Evolutionary conservation across 768 basidiomycete genomes (phyloP), one percentile per base, ranked within the genome.

Genomic region (Boletus subcaerulescens): DNA sequence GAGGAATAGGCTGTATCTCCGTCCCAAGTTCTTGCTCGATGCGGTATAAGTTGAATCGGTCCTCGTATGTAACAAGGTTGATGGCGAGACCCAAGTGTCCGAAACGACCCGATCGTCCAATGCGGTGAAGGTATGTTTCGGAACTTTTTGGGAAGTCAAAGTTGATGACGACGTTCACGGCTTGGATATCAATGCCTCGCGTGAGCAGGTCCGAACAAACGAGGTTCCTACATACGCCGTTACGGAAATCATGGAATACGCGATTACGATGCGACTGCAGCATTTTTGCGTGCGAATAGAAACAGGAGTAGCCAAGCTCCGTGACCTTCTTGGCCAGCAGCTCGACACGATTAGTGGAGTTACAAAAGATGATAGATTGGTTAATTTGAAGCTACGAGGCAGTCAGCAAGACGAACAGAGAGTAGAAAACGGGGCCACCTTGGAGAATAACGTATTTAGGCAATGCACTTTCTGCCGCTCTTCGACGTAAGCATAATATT

Each of bases 241-340:
- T 93, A 60, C 97, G 87, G 86, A 99, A 99, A 75, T 98, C 96
- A 79, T 99, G 96, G 84, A 99, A 99, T 62, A 99, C 96, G 69
- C 96, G 92, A 75, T 99, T 99, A 57, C 96, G 93, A 75, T 98
- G 93, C 32, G 90, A 88, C 76, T 99, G 96, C 14, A 98, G 86
- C 96, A 99, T 99, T 78, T 95, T 96, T 50, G 96, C 96, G 72
- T 99, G 96, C 48, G 96, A 98, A 80, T 97, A 99, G 85, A 99
- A 99, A 80, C 96, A 99, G 42, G 96, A 99, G 72, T 98, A 99
- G 60, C 96, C 96, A 50, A 98, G 87, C 68, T 99, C 97, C 13
- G 96, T 99, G 64, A 99, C 93, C 77, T 99, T 99, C 79, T 98
- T 98, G 57, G 96, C 96, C 64, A 99, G 83, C 45, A 99, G 89